phyloP scores from a whole-genome alignment of 1,284 basidiomycete genomes.

The Trametes hirsuta region DNA sequence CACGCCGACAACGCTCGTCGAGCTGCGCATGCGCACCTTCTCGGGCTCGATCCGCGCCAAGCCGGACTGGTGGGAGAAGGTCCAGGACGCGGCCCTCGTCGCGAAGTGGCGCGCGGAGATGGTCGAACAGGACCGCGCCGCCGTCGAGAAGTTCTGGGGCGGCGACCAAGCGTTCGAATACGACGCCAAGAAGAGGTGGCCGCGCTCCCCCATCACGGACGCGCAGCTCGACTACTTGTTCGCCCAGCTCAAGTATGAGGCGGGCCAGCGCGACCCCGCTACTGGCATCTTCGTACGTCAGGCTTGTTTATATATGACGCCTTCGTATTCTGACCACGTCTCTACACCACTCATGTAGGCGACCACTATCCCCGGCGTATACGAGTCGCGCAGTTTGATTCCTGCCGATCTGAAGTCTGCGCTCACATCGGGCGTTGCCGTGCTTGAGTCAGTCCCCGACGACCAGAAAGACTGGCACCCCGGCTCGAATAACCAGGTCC shows the following conservation, averaged over 20 bases:
- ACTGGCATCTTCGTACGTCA: conserved; percentile 39
- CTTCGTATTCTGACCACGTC: no score
- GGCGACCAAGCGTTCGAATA: conserved; percentile 2
- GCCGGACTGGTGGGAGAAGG: conserved; percentile 14
- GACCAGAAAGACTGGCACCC: conserved; percentile 29
- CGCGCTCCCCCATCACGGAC: conserved; percentile 5
- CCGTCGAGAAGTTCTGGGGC: conserved; percentile 10
- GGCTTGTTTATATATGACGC: no score
- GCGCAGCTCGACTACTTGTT: conserved; percentile 44
- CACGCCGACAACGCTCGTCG: conserved; percentile 8
- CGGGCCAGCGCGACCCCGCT: conserved; percentile 41
- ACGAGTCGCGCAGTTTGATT: conserved; percentile 35
- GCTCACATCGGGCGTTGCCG: background rate
- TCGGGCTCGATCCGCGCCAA: conserved; percentile 8
- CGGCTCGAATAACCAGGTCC: conserved; percentile 25
- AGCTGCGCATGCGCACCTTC: conserved; percentile 12
- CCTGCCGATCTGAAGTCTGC: conserved; percentile 3
- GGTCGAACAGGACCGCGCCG: conserved; percentile 9
- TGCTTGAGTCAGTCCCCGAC: conserved; percentile 13
- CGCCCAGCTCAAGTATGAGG: conserved; percentile 52
- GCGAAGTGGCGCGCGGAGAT: conserved; percentile 11
- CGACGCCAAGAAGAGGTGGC: conserved; percentile 8
- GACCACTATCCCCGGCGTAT: conserved; percentile 42
- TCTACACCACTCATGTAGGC: background rate
- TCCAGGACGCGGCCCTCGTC: conserved; percentile 1